Evolutionary conservation across 139 green algal genomes (phyloP).

Genomic region (Trebouxia sp.): DNA sequence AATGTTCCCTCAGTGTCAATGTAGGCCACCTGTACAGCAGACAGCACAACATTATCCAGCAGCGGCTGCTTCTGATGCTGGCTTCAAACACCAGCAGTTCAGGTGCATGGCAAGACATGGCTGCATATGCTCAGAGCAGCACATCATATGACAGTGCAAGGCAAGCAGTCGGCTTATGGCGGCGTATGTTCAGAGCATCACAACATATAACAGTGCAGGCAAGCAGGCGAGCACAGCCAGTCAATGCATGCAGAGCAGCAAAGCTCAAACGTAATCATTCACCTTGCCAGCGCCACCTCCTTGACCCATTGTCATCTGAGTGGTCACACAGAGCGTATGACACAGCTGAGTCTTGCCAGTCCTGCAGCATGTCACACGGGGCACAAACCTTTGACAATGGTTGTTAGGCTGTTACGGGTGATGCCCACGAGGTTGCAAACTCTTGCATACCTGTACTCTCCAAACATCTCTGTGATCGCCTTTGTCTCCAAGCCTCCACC

Average conservation of each 20-base stretch:
- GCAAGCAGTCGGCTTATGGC: too few species aligned
- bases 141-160: too few species aligned
- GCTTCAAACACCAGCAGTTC: neutral
- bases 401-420: too few species aligned
- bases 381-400: too few species aligned
- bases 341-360: constrained; percentile 87
- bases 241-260: neutral
- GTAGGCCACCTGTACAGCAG: constrained; percentile 59
- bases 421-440: too few species aligned
- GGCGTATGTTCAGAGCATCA: too few species aligned
- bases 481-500: constrained; percentile 85
- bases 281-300: constrained; percentile 70
- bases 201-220: too few species aligned
- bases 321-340: constrained; percentile 85
- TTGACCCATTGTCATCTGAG: constrained; percentile 60
- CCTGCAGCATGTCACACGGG: constrained; percentile 13
- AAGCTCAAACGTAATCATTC: neutral
- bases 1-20: constrained; percentile 97
- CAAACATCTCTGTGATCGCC: constrained; percentile 85
- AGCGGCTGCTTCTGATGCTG: too few species aligned
- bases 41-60: neutral
- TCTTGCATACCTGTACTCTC: constrained; percentile 83
- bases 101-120: neutral
- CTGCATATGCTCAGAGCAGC: neutral
- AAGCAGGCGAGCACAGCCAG: neutral